phyloP scores from a whole-genome alignment of 805 yeast genomes.

The Cyberlindnera misumaiensis region DNA sequence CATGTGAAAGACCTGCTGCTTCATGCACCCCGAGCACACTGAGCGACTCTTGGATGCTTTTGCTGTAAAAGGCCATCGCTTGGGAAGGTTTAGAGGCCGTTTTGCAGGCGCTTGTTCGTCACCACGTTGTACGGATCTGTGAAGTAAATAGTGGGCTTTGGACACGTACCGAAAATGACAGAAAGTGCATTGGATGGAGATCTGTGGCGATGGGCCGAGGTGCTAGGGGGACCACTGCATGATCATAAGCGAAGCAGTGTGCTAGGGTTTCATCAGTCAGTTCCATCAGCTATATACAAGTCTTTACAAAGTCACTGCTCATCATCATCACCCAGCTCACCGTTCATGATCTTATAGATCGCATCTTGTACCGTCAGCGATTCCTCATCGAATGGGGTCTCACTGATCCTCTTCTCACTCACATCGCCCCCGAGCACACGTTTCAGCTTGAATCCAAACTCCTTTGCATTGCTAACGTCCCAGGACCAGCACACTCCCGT shows the following conservation, averaged over 20 bases:
- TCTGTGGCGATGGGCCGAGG: too few species aligned
- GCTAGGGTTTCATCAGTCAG: too few species aligned
- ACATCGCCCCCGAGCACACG: conserved; percentile 61
- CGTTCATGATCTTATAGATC: conserved; percentile 42
- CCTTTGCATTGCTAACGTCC: conserved; percentile 63
- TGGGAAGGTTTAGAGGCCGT: background rate
- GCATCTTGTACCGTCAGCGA: conserved; percentile 50
- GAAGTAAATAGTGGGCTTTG: too few species aligned
- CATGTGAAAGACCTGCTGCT: conserved; percentile 11
- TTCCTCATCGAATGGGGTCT: conserved; percentile 51
- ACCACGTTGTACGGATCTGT: too few species aligned
- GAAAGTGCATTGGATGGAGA: too few species aligned
- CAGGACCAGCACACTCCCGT: conserved; percentile 76
- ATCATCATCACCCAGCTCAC: conserved; percentile 24
- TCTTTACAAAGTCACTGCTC: background rate
- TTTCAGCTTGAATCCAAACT: conserved; percentile 67
- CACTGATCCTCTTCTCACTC: conserved; percentile 39
- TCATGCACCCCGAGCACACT: conserved; percentile 10
- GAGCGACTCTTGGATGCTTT: conserved; percentile 8
- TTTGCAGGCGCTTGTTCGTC: too few species aligned
- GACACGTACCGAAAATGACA: too few species aligned
- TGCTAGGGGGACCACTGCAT: too few species aligned
- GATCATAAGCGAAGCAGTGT: too few species aligned
- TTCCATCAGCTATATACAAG: background rate
- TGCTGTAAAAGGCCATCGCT: conserved; percentile 6